Percentiles rank a stretch among this genome's conserved stretches.
phyloP scores from a whole-genome alignment of 106 monocot species.

The Cymbidium sinense region DNA sequence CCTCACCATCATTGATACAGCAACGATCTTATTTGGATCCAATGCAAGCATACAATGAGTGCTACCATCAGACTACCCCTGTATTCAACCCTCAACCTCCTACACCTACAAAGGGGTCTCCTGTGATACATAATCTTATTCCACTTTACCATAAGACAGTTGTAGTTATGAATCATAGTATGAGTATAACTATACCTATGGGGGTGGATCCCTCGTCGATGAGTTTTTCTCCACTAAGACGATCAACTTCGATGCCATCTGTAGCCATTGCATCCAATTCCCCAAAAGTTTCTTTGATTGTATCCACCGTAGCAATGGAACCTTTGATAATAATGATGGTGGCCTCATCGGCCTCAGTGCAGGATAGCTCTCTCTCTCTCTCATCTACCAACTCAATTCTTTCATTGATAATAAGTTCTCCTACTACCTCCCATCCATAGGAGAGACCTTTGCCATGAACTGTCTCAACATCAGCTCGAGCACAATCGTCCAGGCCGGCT shows the following conservation, averaged over 20 bases:
- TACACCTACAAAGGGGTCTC: constrained; percentile 6
- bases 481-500: background rate
- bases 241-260: constrained; percentile 15
- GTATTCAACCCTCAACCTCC: constrained; percentile 5
- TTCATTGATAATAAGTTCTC: constrained; percentile 32
- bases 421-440: constrained; percentile 23
- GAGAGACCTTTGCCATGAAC: constrained; percentile 1
- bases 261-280: background rate
- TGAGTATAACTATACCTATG: constrained; percentile 15
- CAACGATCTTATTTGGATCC: constrained; percentile 16
- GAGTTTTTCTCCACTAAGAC: constrained; percentile 35
- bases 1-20: constrained; percentile 12
- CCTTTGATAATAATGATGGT: constrained; percentile 1
- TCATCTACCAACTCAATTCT: constrained; percentile 31
- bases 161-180: background rate
- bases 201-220: constrained; percentile 17
- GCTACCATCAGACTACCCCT: background rate
- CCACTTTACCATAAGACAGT: background rate
- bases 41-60: constrained; percentile 8
- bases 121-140: background rate
- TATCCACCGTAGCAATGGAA: constrained; percentile 13
- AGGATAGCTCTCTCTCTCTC: constrained; percentile 33
- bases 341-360: constrained; percentile 45
- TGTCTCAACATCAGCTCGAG: constrained; percentile 21
- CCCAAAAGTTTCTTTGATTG: constrained; percentile 26